Percentiles rank a stretch among this genome's conserved stretches.
Conservation (phyloP, 257 asterid species). For the Solanum tacnaense region DNA sequence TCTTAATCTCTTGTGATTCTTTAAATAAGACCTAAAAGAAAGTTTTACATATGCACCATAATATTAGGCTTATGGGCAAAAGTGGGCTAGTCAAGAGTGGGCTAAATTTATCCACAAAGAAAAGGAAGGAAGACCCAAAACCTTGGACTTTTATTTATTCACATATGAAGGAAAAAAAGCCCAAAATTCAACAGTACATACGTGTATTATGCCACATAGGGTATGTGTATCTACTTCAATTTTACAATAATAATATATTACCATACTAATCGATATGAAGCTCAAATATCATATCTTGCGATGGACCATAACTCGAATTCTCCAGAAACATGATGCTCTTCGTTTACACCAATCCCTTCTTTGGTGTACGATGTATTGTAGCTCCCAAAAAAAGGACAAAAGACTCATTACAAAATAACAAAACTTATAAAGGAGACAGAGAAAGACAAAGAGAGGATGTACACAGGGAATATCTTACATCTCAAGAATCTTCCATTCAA, state of each 20-base stretch:
- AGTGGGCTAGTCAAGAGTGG: too few species aligned
- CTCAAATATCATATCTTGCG: background rate
- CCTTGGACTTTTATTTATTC: too few species aligned
- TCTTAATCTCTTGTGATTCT: too few species aligned
- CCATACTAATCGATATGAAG: background rate
- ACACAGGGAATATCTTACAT: constrained; percentile 9
- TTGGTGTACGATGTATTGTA: background rate
- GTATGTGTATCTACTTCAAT: background rate
- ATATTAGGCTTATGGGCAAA: too few species aligned
- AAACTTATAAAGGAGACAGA: constrained; percentile 8
- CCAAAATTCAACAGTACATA: too few species aligned
- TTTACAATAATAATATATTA: background rate
- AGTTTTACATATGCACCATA: too few species aligned
- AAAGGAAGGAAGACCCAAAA: too few species aligned
- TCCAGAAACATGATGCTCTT: background rate
- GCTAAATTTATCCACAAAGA: too few species aligned
- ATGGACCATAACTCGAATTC: background rate
- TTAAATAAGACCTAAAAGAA: too few species aligned
- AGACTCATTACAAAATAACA: background rate
- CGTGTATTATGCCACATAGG: too few species aligned
- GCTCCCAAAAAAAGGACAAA: constrained; percentile 5
- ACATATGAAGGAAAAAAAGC: too few species aligned
- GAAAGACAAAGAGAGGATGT: background rate
- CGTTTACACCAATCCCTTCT: constrained; percentile 1
- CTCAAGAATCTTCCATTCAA: background rate